Conservation (phyloP, 1,284 basidiomycete species). For the Pterula multifida region DNA sequence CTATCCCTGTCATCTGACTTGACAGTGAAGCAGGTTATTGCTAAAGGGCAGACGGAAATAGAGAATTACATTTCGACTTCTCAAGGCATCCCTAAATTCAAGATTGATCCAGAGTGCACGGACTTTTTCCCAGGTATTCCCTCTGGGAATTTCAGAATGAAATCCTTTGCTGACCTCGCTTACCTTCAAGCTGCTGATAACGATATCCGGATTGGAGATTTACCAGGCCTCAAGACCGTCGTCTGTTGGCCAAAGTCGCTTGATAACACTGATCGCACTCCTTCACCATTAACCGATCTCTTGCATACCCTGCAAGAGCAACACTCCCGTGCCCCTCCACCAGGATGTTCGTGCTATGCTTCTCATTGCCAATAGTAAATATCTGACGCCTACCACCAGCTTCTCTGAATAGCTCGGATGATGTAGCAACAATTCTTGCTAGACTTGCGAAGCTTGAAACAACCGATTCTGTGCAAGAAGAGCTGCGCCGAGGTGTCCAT, state of each 20-base stretch:
- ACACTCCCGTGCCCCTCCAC: background rate
- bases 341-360: background rate
- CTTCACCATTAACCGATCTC: background rate
- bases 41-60: slow-evolving; percentile 1
- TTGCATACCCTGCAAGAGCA: background rate
- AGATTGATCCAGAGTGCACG: slow-evolving; percentile 1
- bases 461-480: background rate
- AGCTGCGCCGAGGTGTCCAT: background rate
- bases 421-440: background rate
- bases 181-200: background rate
- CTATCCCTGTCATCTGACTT: background rate
- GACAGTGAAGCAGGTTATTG: background rate
- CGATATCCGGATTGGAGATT: background rate
- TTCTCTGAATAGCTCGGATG: background rate
- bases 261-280: background rate
- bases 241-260: background rate
- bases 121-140: background rate
- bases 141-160: background rate
- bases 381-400: background rate
- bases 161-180: background rate
- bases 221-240: background rate
- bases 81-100: background rate
- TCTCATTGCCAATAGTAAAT: too few species aligned
- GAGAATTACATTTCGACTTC: background rate
- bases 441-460: background rate